Percentiles rank a stretch among this genome's conserved stretches.
phyloP scores from a whole-genome alignment of 2,329 filamentous ascomycete species.

The Monosporascus sp. region DNA sequence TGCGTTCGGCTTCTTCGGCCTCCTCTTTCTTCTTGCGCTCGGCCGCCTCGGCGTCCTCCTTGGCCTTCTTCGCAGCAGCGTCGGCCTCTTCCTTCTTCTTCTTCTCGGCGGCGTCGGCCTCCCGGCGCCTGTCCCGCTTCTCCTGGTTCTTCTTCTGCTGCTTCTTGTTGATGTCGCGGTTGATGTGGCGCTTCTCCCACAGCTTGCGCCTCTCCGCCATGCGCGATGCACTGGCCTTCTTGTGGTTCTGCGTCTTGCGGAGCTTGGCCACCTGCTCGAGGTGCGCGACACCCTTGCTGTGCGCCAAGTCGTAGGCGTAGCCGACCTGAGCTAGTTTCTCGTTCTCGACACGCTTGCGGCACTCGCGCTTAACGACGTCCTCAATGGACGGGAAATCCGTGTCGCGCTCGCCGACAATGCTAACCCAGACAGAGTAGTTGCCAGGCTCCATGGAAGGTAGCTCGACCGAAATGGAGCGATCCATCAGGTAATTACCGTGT shows the following conservation, averaged over 20 bases:
- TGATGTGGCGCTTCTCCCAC: conserved; percentile 43
- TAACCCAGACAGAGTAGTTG: conserved; percentile 52
- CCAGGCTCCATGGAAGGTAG: conserved; percentile 50
- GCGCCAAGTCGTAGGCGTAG: conserved; percentile 53
- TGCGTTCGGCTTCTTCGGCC: conserved; percentile 20
- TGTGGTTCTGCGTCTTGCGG: conserved; percentile 42
- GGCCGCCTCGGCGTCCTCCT: conserved; percentile 27
- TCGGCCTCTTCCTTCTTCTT: conserved; percentile 33
- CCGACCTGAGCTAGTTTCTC: conserved; percentile 56
- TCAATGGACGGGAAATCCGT: conserved; percentile 41
- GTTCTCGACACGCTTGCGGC: conserved; percentile 41
- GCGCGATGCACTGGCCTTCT: conserved; percentile 42
- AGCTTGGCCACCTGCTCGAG: conserved; percentile 45
- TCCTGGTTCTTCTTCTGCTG: conserved; percentile 35
- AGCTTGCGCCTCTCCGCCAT: conserved; percentile 39
- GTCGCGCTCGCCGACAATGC: conserved; percentile 46
- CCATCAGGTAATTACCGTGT: conserved; percentile 54
- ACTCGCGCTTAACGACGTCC: conserved; percentile 50
- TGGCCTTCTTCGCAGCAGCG: conserved; percentile 13
- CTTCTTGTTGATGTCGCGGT: conserved; percentile 30
- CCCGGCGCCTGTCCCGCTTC: conserved; percentile 28
- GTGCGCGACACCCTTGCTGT: conserved; percentile 50
- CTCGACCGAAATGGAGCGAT: conserved; percentile 53
- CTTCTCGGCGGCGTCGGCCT: conserved; percentile 31
- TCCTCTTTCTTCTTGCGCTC: conserved; percentile 18